Percentiles rank a stretch among this genome's conserved stretches.
Evolutionary conservation across 495 filamentous ascomycete genomes (phyloP).

Genomic region (Paragyromitra xinjiangensis): DNA sequence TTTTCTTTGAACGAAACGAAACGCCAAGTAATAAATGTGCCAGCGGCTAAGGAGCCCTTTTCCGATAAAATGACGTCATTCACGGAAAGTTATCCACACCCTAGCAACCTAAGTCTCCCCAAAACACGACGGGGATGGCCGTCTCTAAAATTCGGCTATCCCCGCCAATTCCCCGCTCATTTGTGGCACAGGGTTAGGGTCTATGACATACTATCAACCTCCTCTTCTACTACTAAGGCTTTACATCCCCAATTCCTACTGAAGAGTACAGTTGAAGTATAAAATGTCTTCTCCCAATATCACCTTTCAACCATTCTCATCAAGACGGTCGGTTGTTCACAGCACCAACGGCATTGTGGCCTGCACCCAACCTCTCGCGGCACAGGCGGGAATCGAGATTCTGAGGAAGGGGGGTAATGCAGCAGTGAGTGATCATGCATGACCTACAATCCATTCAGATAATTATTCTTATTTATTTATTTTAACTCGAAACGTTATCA

Average conservation of each 20-base stretch:
- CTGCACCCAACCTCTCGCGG: slow-evolving; percentile 89
- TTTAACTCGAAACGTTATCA: neutral
- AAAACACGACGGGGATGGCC: neutral
- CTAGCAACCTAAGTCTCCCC: neutral
- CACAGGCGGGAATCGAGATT: slow-evolving; percentile 85
- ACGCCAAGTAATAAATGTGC: neutral
- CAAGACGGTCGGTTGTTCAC: slow-evolving; percentile 88
- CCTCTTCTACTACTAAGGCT: neutral
- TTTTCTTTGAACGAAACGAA: neutral
- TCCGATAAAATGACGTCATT: neutral
- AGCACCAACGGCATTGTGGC: slow-evolving; percentile 92
- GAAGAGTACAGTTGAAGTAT: neutral
- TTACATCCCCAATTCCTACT: neutral
- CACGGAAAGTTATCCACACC: neutral
- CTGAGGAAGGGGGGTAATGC: slow-evolving; percentile 89
- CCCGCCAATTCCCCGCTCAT: slow-evolving; percentile 19
- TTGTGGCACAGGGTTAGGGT: neutral
- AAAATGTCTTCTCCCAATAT: slow-evolving; percentile 9
- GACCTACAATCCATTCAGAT: slow-evolving; percentile 6
- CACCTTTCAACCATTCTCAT: slow-evolving; percentile 66
- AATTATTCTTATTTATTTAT: neutral
- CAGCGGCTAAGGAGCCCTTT: neutral
- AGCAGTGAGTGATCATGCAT: slow-evolving; percentile 68
- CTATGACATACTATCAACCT: neutral
- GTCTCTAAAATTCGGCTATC: slow-evolving; percentile 18